Evolutionary conservation across 768 basidiomycete species (phyloP), one percentile per base, ranked within the genome.

Genomic region (Symmetrospora coprosmae): DNA sequence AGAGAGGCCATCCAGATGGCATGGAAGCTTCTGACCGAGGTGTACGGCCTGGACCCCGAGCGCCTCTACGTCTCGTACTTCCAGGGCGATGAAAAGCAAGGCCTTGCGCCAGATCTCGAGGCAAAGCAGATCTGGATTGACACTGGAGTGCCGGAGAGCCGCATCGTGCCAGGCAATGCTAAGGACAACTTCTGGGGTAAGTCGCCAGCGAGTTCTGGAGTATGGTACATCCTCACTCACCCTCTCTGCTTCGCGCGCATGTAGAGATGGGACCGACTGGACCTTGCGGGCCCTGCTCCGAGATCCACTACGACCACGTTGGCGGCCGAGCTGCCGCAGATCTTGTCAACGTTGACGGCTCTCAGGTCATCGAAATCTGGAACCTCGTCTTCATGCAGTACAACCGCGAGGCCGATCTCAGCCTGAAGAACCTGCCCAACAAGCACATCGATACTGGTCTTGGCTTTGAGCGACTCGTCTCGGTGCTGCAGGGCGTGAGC

Each of bases 381-480:
- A 99, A 99, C 76, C 96, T 94, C 71, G 94, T 99, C 59, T 99
- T 96, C 72, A 97, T 99, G 70, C 91, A 96, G 69, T 99, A 86
- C 77, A 97, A 99, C 72, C 86, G 94, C 46, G 92, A 97, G 72
- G 80, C 81, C 41, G 86, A 91, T 60, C 85, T 86, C 38, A 81
- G 82, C 19, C 79, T 99, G 16, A 81, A 79, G 51, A 62, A 80
- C 0, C 79, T 99, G 14, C 94, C 94, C 25, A 81, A 83, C 31
- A 89, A 90, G 73, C 94, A 99, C 68, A 86, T 99, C 64, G 94
- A 99, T 71, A 99, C 94, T 5, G 94, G 94, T 50, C 90, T 99
- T 91, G 94, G 94, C 40, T 99, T 94, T 73, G 94, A 99, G 72
- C 87, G 94, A 51, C 78, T 99, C 28, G 94, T 99, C 27, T 94